These are phyloP conservation scores for Ensete glaucum DNA, from an alignment of 176 grass and related monocot genomes.

Conservation along the genomic window DNA sequence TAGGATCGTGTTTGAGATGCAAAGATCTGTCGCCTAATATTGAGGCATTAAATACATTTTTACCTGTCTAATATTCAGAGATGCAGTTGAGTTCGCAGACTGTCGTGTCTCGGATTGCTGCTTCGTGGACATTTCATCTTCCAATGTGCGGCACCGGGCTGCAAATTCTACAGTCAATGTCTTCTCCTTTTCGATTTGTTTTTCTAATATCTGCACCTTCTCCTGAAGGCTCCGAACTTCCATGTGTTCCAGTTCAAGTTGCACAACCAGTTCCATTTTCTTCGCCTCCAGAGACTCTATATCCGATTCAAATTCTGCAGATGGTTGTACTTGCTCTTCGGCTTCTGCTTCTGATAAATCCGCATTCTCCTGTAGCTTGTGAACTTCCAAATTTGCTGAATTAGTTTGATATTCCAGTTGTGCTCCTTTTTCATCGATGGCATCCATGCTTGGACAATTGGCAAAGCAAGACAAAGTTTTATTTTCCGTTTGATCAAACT, in stretches of 20 bases:
- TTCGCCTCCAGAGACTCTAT: not conserved
- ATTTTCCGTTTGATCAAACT: slow-evolving; percentile 31
- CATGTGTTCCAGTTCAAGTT: slow-evolving; percentile 5
- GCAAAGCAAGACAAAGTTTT: not conserved
- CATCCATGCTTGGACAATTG: not conserved
- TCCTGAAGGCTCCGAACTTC: not conserved
- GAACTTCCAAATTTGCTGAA: not conserved
- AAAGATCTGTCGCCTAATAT: not conserved
- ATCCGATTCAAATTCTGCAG: slow-evolving; percentile 5
- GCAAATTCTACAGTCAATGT: not conserved
- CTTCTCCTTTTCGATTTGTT: slow-evolving; percentile 10
- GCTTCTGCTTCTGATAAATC: not conserved
- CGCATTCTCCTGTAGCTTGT: not conserved
- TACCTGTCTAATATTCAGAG: slow-evolving; percentile 3
- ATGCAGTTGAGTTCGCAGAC: slow-evolving; percentile 1
- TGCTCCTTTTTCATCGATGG: not conserved
- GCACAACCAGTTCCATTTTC: slow-evolving; percentile 7
- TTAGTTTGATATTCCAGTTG: slow-evolving; percentile 2
- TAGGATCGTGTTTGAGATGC: no score
- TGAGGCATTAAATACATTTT: not conserved
- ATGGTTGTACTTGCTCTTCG: not conserved
- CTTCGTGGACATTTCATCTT: not conserved
- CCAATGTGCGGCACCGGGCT: not conserved
- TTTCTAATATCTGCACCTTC: slow-evolving; percentile 10
- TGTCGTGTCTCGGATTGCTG: not conserved